phyloP scores from a whole-genome alignment of 257 asterid species.

The Petunia axillaris region DNA sequence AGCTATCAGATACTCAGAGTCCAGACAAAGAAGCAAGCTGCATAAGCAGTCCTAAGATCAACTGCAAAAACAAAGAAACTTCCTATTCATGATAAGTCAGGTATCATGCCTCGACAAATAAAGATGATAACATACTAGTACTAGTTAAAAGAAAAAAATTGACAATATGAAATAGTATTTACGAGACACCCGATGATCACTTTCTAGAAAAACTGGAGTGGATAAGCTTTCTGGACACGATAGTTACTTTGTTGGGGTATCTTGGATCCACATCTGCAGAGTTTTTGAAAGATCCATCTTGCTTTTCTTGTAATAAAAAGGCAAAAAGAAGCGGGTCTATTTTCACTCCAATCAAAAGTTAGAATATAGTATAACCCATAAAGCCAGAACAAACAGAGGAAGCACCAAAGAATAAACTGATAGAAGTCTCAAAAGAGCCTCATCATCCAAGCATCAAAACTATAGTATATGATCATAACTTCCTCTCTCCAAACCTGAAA shows the following conservation, averaged over 20 bases:
- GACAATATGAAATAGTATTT: background rate
- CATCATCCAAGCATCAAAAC: background rate
- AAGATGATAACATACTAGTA: slow-evolving; percentile 12
- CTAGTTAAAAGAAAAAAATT: background rate
- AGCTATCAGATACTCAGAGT: background rate
- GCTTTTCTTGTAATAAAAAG: background rate
- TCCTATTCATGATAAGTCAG: background rate
- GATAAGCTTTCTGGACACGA: slow-evolving; percentile 6
- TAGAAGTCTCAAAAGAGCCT: slow-evolving; percentile 13
- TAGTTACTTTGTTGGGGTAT: background rate
- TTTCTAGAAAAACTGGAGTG: background rate
- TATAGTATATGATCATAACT: background rate
- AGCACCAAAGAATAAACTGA: slow-evolving; percentile 20
- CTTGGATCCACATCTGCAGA: background rate
- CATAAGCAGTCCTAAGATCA: slow-evolving; percentile 6
- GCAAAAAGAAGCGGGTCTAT: background rate
- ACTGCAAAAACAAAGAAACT: background rate
- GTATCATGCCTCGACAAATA: slow-evolving; percentile 13
- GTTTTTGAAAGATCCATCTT: background rate
- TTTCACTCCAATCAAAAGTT: slow-evolving; percentile 16
- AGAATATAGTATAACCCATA: slow-evolving; percentile 13
- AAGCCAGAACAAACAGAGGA: slow-evolving; percentile 9
- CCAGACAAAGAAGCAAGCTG: background rate
- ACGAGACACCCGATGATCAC: background rate
- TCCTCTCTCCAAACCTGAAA: slow-evolving; percentile 14